A percentile compares a stretch with the other conserved stretches of the same genome.
Evolutionary conservation across 2,329 filamentous ascomycete species (phyloP).

Genomic region (Ophiocordyceps australis): DNA sequence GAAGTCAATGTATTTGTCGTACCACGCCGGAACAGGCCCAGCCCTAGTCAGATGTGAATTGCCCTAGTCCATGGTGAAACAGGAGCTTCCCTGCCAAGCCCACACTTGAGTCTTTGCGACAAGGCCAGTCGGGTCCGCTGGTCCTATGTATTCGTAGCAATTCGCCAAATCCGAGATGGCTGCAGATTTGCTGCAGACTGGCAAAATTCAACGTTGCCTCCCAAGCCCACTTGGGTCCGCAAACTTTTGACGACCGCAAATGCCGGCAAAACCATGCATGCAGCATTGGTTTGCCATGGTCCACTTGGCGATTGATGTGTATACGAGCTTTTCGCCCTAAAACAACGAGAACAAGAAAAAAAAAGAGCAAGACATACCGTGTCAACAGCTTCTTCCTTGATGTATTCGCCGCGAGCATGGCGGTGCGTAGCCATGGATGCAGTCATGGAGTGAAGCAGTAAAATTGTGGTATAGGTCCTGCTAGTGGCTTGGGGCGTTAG

Average conservation of each 20-base stretch:
- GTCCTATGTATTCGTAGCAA: conserved; percentile 1
- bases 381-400: conserved; percentile 5
- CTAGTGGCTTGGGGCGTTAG: no score
- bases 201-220: not conserved
- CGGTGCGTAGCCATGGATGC: conserved; percentile 6
- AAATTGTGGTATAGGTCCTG: no score
- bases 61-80: conserved; percentile 7
- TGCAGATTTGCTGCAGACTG: conserved; percentile 1
- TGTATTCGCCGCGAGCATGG: conserved; percentile 5
- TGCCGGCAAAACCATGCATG: not conserved
- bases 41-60: conserved; percentile 4
- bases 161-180: conserved; percentile 1
- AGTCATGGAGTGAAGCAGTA: no score
- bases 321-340: not conserved
- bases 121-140: conserved; percentile 1
- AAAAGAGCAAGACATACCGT: conserved; percentile 3
- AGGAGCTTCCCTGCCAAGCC: conserved; percentile 5
- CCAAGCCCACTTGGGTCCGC: not conserved
- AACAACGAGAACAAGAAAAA: no score
- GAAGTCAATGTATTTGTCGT: no score
- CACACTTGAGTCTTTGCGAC: conserved; percentile 6
- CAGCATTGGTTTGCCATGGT: not conserved
- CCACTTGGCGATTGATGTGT: conserved; percentile 1
- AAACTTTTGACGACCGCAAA: not conserved
- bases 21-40: conserved; percentile 7